A percentile compares a stretch with the other conserved stretches of the same genome.
phyloP scores from a whole-genome alignment of 805 yeast species.

The Metschnikowia kofuensis region DNA sequence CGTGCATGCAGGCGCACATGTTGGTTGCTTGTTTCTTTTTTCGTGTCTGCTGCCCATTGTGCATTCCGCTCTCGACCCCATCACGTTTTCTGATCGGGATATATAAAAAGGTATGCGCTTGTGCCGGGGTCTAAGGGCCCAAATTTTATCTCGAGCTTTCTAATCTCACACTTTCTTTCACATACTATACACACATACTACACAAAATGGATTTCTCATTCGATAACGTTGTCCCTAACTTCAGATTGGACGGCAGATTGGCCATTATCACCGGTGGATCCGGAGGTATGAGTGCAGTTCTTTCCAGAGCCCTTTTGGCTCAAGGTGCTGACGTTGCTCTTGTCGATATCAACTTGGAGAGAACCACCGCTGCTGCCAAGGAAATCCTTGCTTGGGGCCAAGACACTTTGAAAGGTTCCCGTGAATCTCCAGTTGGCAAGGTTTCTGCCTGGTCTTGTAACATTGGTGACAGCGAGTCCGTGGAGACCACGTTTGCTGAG shows the following conservation, averaged over 20 bases:
- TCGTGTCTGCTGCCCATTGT: conserved; percentile 2
- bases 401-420: conserved; percentile 35
- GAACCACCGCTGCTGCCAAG: conserved; percentile 54
- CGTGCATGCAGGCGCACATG: background rate
- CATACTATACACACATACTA: background rate
- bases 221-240: conserved; percentile 54
- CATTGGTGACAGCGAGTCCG: conserved; percentile 61
- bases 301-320: conserved; percentile 64
- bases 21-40: conserved; percentile 10
- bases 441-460: conserved; percentile 72
- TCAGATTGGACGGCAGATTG: conserved; percentile 66
- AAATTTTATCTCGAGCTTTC: no score
- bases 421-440: conserved; percentile 31
- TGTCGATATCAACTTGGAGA: conserved; percentile 62
- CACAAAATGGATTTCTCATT: conserved; percentile 26
- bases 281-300: conserved; percentile 68
- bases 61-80: conserved; percentile 7
- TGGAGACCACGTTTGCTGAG: conserved; percentile 51
- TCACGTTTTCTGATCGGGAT: conserved; percentile 6
- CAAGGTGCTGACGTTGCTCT: conserved; percentile 78
- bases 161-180: background rate
- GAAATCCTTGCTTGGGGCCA: conserved; percentile 48
- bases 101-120: conserved; percentile 4
- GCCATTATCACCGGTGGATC: conserved; percentile 81
- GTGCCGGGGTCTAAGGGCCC: background rate